Conservation (phyloP, 768 basidiomycete genomes). For the Grammothele lineata region DNA sequence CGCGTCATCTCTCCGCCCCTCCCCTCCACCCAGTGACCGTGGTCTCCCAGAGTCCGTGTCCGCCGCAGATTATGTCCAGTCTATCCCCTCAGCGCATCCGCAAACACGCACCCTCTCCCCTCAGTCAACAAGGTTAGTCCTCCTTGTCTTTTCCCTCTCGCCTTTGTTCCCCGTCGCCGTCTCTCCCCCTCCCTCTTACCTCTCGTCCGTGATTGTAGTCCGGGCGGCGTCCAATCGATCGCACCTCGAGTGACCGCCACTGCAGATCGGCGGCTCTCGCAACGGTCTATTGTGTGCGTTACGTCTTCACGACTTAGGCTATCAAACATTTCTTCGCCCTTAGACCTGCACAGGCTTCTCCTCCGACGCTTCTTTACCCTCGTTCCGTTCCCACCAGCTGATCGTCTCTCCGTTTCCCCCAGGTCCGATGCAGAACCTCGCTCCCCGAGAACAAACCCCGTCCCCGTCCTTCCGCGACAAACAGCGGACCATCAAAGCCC, state of each 20-base stretch:
- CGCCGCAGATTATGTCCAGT: conserved; percentile 44
- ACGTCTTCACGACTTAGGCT: conserved; percentile 15
- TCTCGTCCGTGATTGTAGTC: conserved; percentile 5
- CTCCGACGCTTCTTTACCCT: conserved; percentile 16
- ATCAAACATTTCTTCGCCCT: conserved; percentile 16
- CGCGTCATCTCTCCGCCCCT: conserved; percentile 24
- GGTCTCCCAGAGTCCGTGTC: conserved; percentile 17
- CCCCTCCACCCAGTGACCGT: conserved; percentile 21
- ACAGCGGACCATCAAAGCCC: conserved; percentile 52
- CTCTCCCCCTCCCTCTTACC: background rate
- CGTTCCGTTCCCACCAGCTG: conserved; percentile 14
- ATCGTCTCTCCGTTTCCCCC: conserved; percentile 12
- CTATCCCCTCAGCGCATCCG: conserved; percentile 57
- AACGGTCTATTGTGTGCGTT: conserved; percentile 12
- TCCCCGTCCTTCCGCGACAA: conserved; percentile 39
- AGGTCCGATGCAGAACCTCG: conserved; percentile 30
- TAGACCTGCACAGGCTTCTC: conserved; percentile 14
- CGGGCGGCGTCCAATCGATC: too few species aligned
- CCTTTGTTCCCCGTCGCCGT: conserved; percentile 8
- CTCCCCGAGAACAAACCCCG: conserved; percentile 39
- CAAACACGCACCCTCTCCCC: conserved; percentile 40
- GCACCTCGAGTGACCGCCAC: too few species aligned
- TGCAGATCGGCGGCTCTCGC: background rate
- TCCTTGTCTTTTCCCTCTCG: conserved; percentile 12
- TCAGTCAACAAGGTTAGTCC: conserved; percentile 44